Evolutionary conservation across 1,284 basidiomycete genomes (phyloP), one percentile per base, ranked within the genome.

Genomic region (Rhodotorula sp.): DNA sequence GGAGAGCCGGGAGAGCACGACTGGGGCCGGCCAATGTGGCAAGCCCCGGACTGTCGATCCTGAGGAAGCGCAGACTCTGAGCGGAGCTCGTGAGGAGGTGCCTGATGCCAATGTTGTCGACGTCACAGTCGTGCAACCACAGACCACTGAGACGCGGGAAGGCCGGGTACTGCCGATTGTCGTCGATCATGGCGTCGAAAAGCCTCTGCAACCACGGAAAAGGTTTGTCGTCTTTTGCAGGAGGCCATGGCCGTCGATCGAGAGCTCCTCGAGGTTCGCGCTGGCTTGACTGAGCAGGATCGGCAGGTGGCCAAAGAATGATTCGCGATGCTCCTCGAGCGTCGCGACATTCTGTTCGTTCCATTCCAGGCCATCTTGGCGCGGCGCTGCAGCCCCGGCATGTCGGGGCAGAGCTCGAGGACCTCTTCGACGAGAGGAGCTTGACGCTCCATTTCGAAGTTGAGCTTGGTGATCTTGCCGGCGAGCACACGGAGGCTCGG

Each of bases 401-500:
- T 65, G 48, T 51, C 15, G 4, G 63, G 63, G 2, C 46, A 58
- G 48, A 65, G 18, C 3, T 22, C n/a, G 45, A 26, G 14, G 26
- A 20, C 20, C 30, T 33, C 5, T 18, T 22, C 5, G 15, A 22
- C 33, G 24, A 17, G 26, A 4, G 56, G 37, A 15, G 33, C 12
- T 4, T 14, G 3, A n/a, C 18, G 22, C 4, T 51, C 8, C 17
- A 33, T 51, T 2, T 51, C 45, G 33, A 63, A 15, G 29, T n/a
- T 24, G 33, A 64, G 46, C 29, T 42, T n/a, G 26, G 30, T 26
- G 46, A 64, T 24, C 48, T 64, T 56, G 62, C 24, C 20, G 30
- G 62, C 55, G 54, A 63, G 62, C 2, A 48, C 33, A n/a, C 58
- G 46, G 46, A 64, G 17, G 33, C 37, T 26, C 24, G 63, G 63